phyloP scores from a whole-genome alignment of 202 grass and related monocot genomes.

The Miscanthus sacchariflorus region DNA sequence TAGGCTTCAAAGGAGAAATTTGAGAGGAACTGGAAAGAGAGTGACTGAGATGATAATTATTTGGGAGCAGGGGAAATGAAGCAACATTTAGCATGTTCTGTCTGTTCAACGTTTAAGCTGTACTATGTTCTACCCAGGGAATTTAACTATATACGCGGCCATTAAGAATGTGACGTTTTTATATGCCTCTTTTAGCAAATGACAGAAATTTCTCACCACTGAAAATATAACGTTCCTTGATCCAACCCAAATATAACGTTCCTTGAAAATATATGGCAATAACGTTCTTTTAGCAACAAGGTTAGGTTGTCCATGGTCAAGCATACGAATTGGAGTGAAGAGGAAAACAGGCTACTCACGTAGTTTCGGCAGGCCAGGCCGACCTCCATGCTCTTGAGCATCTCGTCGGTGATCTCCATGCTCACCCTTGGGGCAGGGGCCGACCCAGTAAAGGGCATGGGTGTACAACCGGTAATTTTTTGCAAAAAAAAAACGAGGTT shows the following conservation, averaged over 20 bases:
- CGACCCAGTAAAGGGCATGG: background rate
- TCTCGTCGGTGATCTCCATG: conserved; percentile 88
- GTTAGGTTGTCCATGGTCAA: background rate
- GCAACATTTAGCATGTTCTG: background rate
- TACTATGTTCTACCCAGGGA: background rate
- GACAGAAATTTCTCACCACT: background rate
- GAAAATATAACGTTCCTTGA: background rate
- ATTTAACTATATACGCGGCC: background rate
- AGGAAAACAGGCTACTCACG: conserved; percentile 45
- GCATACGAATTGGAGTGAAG: background rate
- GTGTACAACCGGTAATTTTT: background rate
- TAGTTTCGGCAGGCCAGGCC: conserved; percentile 91
- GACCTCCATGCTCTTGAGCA: conserved; percentile 95
- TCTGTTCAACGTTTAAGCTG: background rate
- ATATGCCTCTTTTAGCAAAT: background rate
- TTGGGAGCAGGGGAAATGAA: background rate
- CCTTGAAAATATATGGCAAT: too few relatives aligned
- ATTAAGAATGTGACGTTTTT: background rate
- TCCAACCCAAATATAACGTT: too few relatives aligned
- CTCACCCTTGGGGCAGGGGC: conserved; percentile 35
- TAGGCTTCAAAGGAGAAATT: background rate
- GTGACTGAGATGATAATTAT: background rate
- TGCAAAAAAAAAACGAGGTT: background rate
- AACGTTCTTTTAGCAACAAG: too few relatives aligned
- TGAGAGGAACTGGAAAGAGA: background rate